Conservation (phyloP, 2,329 filamentous ascomycete genomes). For the Diaporthe ampelina region DNA sequence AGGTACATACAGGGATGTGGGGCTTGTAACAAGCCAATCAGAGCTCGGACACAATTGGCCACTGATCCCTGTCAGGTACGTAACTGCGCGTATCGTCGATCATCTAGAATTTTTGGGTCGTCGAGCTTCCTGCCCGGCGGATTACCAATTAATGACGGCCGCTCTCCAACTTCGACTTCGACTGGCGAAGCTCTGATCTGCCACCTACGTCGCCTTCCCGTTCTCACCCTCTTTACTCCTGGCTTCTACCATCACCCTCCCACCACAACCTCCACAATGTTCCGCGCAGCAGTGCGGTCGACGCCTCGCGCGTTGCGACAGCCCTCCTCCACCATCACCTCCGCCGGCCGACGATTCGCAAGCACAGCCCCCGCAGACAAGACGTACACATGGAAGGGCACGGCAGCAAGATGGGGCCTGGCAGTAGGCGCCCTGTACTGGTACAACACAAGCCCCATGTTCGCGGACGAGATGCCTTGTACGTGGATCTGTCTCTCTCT, state of each 20-base stretch:
- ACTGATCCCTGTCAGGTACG: constrained; percentile 25
- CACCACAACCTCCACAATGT: constrained; percentile 57
- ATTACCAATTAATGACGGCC: constrained; percentile 34
- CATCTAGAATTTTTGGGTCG: constrained; percentile 34
- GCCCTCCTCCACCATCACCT: constrained; percentile 54
- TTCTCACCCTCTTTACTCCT: constrained; percentile 37
- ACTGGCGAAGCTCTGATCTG: neutral
- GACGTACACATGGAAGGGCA: constrained; percentile 86
- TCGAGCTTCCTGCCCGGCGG: constrained; percentile 9
- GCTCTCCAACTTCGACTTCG: constrained; percentile 17
- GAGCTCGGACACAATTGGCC: accelerated
- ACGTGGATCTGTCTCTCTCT: constrained; percentile 52
- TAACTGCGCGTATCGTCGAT: constrained; percentile 6
- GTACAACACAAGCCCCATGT: constrained; percentile 91
- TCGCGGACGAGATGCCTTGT: constrained; percentile 87
- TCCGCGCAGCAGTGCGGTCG: constrained; percentile 65
- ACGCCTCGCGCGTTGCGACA: constrained; percentile 61
- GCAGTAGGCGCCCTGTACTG: constrained; percentile 87
- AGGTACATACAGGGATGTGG: too few species aligned
- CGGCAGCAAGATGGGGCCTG: constrained; percentile 79
- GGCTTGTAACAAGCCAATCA: too few species aligned
- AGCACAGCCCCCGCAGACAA: constrained; percentile 72
- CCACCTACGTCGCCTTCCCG: constrained; percentile 14
- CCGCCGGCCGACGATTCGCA: constrained; percentile 63
- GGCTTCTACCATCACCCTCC: constrained; percentile 33